Base-by-base conservation (phyloP, 2,329 filamentous ascomycete species). In the Aspergillus viridinutans region DNA sequence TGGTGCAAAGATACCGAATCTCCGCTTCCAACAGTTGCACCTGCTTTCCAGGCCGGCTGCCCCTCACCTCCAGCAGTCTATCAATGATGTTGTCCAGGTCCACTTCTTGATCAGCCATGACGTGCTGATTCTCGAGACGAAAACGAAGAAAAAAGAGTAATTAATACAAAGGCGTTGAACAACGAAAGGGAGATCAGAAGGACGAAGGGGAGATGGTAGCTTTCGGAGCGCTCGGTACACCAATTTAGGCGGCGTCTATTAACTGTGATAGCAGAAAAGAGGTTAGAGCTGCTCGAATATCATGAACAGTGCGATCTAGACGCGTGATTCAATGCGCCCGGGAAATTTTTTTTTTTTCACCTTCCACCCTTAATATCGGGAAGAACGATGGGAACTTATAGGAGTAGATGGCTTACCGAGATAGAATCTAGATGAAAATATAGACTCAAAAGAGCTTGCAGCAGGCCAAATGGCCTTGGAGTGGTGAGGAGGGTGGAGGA, bases 21-120 rank as follows among this genome's bases (percentile, higher is more conserved):
- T 97, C 94, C 60, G 90, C 87, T 79, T 99, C 94, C 65, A 96
- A 83, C 67, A 99, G 85, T 81, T 97, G 93, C 55, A 99, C 94
- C 80, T 97, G 94, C 83, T 99, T 99, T 71, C 94, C 94, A 57
- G 94, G 94, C 73, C 94, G 88, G 84, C 92, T 97, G 75, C 93
- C 94, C 80, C 94, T 89, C 74, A 97, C 94, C 81, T 99, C 94
- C 74, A 97, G 84, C 73, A 99, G 86, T 78, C 94, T 87, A 79
- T 97, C 93, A 83, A 99, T 97, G 87, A 97, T 96, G 72, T 92
- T 97, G 80, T 99, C 94, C 81, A 99, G 85, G 81, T 97, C 93
- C 80, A 97, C 90, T 80, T 97, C 93, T 73, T 85, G 80, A 78
- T 90, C 87, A 76, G 87, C 87, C 87, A 90, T 90, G 74, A 75